Evolutionary conservation across 169 alveolate species (phyloP), one percentile per base, ranked within the genome.

Genomic region (Eimeria acervulina): DNA sequence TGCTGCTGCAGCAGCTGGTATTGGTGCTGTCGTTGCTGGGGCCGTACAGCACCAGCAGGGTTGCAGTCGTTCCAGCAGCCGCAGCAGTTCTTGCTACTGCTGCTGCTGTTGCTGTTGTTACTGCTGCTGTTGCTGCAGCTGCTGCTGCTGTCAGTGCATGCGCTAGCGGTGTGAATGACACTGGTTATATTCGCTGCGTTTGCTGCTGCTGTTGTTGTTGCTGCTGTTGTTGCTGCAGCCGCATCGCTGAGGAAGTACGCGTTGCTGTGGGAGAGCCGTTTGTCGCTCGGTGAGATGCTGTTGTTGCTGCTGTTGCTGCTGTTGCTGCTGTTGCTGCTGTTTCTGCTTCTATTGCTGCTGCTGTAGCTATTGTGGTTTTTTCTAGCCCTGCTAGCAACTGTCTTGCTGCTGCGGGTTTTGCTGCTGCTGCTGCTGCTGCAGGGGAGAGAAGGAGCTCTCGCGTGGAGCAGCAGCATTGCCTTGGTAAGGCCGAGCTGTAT

Each of bases 201-300:
- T 23, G 81, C 85, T 74, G 4, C 85, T 28, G 85, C 17, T 28
- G 19, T 17, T 28, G 85, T 42, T 74, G 85, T 42, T 74, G 85
- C 44, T 74, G 85, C 23, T 78, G 55, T 21, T 78, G 55, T 26
- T 78, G 88, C 88, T 42, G 61, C 88, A 90, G 95, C 44, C 52
- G 95, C n/a, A 7, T 90, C 36, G n/a, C 80, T 17, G 95, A 90
- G 26, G 90, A 61, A 28, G 95, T 90, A 38, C 95, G 95, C 17
- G 95, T 90, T n/a, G 78, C 59, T 13, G 80, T 90, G 3, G 95
- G 95, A 59, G 40, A 47, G 31, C 90, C 95, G 0, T 90, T 90
- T 44, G 63, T 59, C 44, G 95, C 95, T 5, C 28, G 70, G 66
- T 31, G 36, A 36, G 90, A 21, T 66, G 81, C 78, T 90, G 85